These are phyloP conservation scores for Escovopsis sp. DNA, from an alignment of 2,329 filamentous ascomycete genomes.

Conservation along the genomic window DNA sequence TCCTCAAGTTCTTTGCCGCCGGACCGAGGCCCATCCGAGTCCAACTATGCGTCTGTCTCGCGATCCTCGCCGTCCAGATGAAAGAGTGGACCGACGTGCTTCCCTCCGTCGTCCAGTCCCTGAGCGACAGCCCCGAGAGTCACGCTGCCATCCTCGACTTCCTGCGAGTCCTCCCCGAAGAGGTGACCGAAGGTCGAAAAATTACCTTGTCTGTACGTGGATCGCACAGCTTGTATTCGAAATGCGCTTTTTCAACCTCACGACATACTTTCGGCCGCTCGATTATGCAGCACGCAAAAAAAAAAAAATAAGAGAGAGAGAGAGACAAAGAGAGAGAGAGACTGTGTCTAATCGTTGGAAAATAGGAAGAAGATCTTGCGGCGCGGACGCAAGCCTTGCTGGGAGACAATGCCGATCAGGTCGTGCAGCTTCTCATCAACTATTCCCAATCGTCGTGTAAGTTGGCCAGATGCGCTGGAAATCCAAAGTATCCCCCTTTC, in stretches of 20 bases:
- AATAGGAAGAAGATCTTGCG: constrained; percentile 87
- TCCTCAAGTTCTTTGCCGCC: constrained; percentile 66
- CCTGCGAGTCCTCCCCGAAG: constrained; percentile 89
- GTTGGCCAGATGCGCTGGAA: constrained; percentile 13
- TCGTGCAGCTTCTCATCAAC: constrained; percentile 73
- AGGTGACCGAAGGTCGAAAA: constrained; percentile 98
- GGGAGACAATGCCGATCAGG: constrained; percentile 77
- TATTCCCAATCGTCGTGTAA: constrained; percentile 86
- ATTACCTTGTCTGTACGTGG: constrained; percentile 97
- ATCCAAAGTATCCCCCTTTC: too few relatives aligned
- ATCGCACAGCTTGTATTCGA: constrained; percentile 36
- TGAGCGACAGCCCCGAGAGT: constrained; percentile 63
- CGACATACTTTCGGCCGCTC: constrained; percentile 22
- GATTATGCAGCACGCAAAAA: constrained; percentile 8
- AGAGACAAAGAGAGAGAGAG: too few relatives aligned
- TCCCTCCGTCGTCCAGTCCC: constrained; percentile 60
- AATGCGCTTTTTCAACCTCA: constrained; percentile 15
- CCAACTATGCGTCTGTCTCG: constrained; percentile 88
- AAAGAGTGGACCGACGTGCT: constrained; percentile 89
- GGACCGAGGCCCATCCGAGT: constrained; percentile 77
- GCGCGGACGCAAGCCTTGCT: constrained; percentile 78
- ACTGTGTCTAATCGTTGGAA: constrained; percentile 25
- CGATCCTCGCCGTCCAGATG: constrained; percentile 93
- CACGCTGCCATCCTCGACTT: constrained; percentile 89
- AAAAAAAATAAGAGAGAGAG: too few relatives aligned